Percentiles rank a stretch among this genome's conserved stretches.
Evolutionary conservation across 2,329 filamentous ascomycete species (phyloP).

Genomic region (Sphaerulina populicola): DNA sequence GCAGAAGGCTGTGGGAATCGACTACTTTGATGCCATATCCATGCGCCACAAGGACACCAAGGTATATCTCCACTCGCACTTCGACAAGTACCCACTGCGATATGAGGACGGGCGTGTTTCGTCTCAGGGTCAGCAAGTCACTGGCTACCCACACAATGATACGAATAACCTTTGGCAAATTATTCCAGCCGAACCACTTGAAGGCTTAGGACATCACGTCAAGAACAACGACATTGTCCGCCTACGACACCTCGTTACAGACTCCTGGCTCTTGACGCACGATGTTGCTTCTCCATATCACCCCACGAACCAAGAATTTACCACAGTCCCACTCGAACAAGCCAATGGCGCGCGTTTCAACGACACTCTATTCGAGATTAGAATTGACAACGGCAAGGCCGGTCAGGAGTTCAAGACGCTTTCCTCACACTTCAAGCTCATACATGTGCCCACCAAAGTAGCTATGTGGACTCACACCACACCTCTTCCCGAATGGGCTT

Average conservation of each 20-base stretch:
- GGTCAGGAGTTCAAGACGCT: conserved; percentile 81
- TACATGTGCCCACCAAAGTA: conserved; percentile 90
- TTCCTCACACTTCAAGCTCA: conserved; percentile 87
- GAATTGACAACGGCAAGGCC: conserved; percentile 75
- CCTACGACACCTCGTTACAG: conserved; percentile 76
- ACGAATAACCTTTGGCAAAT: conserved; percentile 99
- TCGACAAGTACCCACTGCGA: conserved; percentile 78
- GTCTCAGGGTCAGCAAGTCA: conserved; percentile 93
- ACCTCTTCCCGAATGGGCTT: conserved; percentile 93
- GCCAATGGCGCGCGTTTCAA: conserved; percentile 67
- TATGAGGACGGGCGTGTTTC: conserved; percentile 97
- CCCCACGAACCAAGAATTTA: conserved; percentile 98
- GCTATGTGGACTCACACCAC: conserved; percentile 98
- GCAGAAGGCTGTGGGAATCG: conserved; percentile 71
- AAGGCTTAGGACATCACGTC: conserved; percentile 56
- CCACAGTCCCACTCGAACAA: conserved; percentile 64
- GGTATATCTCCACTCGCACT: conserved; percentile 88
- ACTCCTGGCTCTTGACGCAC: conserved; percentile 81
- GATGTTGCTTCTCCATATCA: conserved; percentile 95
- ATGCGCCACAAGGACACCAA: conserved; percentile 97
- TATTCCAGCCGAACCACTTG: conserved; percentile 54
- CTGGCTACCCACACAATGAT: conserved; percentile 94
- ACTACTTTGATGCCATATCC: conserved; percentile 83
- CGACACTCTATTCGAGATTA: conserved; percentile 87
- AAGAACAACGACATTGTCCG: conserved; percentile 79